Percentiles rank a stretch among this genome's conserved stretches.
phyloP scores from a whole-genome alignment of 2,329 filamentous ascomycete species.

The Neofusicoccum umdonicola region DNA sequence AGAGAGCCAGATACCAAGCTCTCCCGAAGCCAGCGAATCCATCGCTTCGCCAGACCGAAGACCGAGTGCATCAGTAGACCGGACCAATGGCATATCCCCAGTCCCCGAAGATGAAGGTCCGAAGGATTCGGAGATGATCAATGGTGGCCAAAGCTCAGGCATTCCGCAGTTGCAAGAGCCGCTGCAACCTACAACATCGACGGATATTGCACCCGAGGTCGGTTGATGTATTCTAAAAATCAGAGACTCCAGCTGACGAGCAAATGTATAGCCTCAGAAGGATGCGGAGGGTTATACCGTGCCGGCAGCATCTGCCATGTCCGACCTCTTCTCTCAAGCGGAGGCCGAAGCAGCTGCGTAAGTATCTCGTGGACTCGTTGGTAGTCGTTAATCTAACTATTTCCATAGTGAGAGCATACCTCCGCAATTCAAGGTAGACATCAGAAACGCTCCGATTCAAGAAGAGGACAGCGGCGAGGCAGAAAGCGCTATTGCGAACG shows the following conservation, averaged over 20 bases:
- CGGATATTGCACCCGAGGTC: conserved; percentile 31
- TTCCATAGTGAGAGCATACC: conserved; percentile 28
- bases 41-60: conserved; percentile 3
- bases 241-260: background rate
- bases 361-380: conserved; percentile 3
- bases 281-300: conserved; percentile 76
- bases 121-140: conserved; percentile 25
- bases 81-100: conserved; percentile 32
- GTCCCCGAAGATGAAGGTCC: conserved; percentile 24
- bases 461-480: conserved; percentile 74
- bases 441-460: conserved; percentile 72
- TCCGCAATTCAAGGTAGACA: conserved; percentile 73
- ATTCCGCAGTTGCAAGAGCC: conserved; percentile 39
- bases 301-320: conserved; percentile 56
- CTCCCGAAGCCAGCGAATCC: conserved; percentile 24
- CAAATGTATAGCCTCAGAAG: conserved; percentile 44
- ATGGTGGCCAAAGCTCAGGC: conserved; percentile 33
- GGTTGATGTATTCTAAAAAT: background rate
- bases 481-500: conserved; percentile 70
- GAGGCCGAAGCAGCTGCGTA: conserved; percentile 59
- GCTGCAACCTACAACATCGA: conserved; percentile 28
- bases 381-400: background rate
- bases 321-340: conserved; percentile 63
- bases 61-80: conserved; percentile 21
- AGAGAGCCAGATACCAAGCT: conserved; percentile 33